Evolutionary conservation across 73 alveolate genomes (phyloP).

Genomic region (Paramecium caudatum): DNA sequence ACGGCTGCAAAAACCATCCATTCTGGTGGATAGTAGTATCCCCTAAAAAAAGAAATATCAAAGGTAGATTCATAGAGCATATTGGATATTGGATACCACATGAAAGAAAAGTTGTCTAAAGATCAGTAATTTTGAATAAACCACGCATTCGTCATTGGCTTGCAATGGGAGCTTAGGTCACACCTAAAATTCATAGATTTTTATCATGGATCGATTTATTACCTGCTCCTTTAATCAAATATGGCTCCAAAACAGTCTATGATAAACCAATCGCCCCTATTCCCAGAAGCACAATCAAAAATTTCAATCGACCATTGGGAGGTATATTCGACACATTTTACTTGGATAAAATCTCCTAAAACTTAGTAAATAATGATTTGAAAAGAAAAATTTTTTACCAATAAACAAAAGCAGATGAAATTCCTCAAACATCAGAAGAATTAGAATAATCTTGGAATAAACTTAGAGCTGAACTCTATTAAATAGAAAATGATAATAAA

Average conservation of each 20-base stretch:
- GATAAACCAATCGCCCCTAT: constrained; percentile 74
- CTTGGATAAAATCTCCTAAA: constrained; percentile 12
- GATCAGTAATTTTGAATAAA: constrained; percentile 82
- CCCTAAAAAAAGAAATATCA: constrained; percentile 66
- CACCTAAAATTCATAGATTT: constrained; percentile 75
- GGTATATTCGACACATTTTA: neutral
- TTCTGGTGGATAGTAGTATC: constrained; percentile 83
- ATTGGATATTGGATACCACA: constrained; percentile 85
- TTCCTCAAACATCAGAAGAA: constrained; percentile 30
- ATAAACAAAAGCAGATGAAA: constrained; percentile 1
- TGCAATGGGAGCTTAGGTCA: constrained; percentile 84
- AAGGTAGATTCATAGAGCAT: constrained; percentile 80
- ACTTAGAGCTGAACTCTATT: constrained; percentile 46
- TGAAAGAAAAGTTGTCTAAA: constrained; percentile 76
- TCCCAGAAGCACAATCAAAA: neutral
- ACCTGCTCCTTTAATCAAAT: constrained; percentile 79
- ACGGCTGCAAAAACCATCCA: constrained; percentile 81
- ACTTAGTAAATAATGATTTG: constrained; percentile 1
- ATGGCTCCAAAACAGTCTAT: constrained; percentile 72
- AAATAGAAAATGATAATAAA: constrained; percentile 16
- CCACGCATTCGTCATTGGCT: constrained; percentile 81
- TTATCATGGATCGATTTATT: constrained; percentile 73
- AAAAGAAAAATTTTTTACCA: constrained; percentile 23
- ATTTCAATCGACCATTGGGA: neutral
- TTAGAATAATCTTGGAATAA: constrained; percentile 25